phyloP scores from a whole-genome alignment of 2,329 filamentous ascomycete species.

The Scytalidium sp. region DNA sequence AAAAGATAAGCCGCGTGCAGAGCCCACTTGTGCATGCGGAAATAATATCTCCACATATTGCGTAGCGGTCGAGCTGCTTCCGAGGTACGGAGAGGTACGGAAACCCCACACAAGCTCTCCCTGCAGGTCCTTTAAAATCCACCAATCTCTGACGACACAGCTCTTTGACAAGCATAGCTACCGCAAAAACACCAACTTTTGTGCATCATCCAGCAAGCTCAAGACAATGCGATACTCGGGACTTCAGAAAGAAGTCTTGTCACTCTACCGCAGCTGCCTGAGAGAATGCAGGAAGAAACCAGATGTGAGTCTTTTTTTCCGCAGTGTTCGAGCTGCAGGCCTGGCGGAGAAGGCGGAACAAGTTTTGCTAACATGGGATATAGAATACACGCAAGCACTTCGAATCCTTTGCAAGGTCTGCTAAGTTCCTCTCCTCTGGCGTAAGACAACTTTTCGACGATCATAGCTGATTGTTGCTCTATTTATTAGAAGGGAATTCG shows the following conservation, averaged over 20 bases:
- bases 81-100: background rate
- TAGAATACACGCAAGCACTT: constrained; percentile 61
- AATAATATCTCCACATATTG: background rate
- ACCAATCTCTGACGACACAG: constrained; percentile 21
- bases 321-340: too few relatives aligned
- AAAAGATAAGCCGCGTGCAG: constrained; percentile 1
- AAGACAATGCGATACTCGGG: constrained; percentile 65
- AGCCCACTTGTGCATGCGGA: constrained; percentile 2
- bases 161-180: constrained; percentile 14
- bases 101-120: constrained; percentile 6
- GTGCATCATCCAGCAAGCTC: background rate
- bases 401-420: constrained; percentile 58
- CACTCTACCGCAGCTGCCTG: constrained; percentile 82
- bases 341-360: constrained; percentile 4
- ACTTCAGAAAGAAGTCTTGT: constrained; percentile 83
- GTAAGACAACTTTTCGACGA: background rate
- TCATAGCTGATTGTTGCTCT: constrained; percentile 5
- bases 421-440: background rate
- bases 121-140: constrained; percentile 11
- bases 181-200: constrained; percentile 2
- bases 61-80: background rate
- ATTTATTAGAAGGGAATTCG: constrained; percentile 71
- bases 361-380: constrained; percentile 5
- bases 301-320: constrained; percentile 52
- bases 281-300: constrained; percentile 81